phyloP scores from a whole-genome alignment of 1,139 yeast species.

The Petasospora rhodanensis region DNA sequence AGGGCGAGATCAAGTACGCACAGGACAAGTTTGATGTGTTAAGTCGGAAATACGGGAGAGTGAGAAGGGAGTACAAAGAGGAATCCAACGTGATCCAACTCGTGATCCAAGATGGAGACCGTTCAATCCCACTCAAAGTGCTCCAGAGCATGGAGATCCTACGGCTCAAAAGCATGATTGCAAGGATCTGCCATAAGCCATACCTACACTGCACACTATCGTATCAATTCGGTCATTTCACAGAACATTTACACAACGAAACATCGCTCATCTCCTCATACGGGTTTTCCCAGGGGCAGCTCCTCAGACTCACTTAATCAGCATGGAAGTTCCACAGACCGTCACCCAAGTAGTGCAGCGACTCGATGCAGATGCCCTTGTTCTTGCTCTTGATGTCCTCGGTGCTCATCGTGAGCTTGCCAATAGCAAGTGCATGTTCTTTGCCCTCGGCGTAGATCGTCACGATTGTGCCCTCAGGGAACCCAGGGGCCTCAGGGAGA shows the following conservation, averaged over 20 bases:
- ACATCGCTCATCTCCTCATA: slow-evolving; percentile 35
- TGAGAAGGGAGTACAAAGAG: not conserved
- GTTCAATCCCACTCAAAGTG: slow-evolving; percentile 1
- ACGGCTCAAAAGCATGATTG: slow-evolving; percentile 29
- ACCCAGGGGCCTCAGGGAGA: slow-evolving; percentile 65
- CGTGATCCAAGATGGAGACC: slow-evolving; percentile 11
- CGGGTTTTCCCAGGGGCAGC: slow-evolving; percentile 23
- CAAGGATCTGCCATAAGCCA: slow-evolving; percentile 16
- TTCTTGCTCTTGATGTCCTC: slow-evolving; percentile 81
- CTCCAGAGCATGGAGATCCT: slow-evolving; percentile 14
- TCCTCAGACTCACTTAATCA: slow-evolving; percentile 26
- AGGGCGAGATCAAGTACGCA: slow-evolving; percentile 9
- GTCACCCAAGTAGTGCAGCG: slow-evolving; percentile 84
- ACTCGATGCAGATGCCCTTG: slow-evolving; percentile 88
- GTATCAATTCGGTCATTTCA: slow-evolving; percentile 18
- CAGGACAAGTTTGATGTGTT: slow-evolving; percentile 11
- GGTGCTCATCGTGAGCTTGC: slow-evolving; percentile 80
- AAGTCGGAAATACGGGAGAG: slow-evolving; percentile 16
- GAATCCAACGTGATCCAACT: slow-evolving; percentile 9
- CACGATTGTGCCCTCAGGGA: slow-evolving; percentile 66
- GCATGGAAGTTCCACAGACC: slow-evolving; percentile 68
- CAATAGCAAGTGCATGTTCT: slow-evolving; percentile 86
- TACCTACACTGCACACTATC: slow-evolving; percentile 26
- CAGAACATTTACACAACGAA: slow-evolving; percentile 30
- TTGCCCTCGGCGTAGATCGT: slow-evolving; percentile 91